These are phyloP conservation scores for Cyberlindnera mrakii DNA, from an alignment of 805 yeast species.

Conservation along the genomic window DNA sequence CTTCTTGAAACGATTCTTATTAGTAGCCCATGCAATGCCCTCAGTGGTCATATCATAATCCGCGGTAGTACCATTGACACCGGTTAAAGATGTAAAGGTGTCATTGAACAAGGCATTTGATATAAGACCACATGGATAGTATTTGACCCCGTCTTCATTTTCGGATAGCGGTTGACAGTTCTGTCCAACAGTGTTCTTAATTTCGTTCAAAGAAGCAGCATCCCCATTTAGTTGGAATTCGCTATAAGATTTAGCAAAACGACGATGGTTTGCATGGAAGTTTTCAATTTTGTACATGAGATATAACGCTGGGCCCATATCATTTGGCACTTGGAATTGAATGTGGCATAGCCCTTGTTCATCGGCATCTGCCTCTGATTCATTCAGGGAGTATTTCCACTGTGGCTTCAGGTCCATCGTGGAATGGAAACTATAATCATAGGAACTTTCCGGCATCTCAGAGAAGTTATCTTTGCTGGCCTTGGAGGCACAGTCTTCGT, in stretches of 20 bases:
- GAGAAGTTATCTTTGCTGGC: conserved; percentile 41
- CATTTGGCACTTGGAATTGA: conserved; percentile 66
- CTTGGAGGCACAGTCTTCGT: conserved; percentile 57
- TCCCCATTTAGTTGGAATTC: conserved; percentile 79
- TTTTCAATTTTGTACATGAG: conserved; percentile 80
- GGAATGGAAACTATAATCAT: conserved; percentile 48
- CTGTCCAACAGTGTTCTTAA: conserved; percentile 43
- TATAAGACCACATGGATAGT: conserved; percentile 81
- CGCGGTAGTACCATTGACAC: conserved; percentile 28
- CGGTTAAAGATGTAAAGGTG: conserved; percentile 47
- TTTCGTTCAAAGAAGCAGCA: conserved; percentile 47
- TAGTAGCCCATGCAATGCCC: conserved; percentile 70
- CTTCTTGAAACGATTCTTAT: conserved; percentile 55
- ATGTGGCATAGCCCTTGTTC: conserved; percentile 61
- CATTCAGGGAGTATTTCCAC: conserved; percentile 56
- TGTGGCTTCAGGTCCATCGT: conserved; percentile 43
- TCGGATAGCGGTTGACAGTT: conserved; percentile 65
- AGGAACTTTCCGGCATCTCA: conserved; percentile 53
- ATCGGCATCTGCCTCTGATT: conserved; percentile 35
- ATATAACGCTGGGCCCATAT: conserved; percentile 67
- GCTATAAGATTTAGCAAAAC: conserved; percentile 84
- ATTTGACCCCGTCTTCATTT: conserved; percentile 46
- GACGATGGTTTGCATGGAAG: conserved; percentile 91
- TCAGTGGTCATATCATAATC: conserved; percentile 41
- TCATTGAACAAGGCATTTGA: conserved; percentile 80